These are phyloP conservation scores for Chaetomium fimeti DNA, from an alignment of 495 filamentous ascomycete genomes.

Conservation along the genomic window DNA sequence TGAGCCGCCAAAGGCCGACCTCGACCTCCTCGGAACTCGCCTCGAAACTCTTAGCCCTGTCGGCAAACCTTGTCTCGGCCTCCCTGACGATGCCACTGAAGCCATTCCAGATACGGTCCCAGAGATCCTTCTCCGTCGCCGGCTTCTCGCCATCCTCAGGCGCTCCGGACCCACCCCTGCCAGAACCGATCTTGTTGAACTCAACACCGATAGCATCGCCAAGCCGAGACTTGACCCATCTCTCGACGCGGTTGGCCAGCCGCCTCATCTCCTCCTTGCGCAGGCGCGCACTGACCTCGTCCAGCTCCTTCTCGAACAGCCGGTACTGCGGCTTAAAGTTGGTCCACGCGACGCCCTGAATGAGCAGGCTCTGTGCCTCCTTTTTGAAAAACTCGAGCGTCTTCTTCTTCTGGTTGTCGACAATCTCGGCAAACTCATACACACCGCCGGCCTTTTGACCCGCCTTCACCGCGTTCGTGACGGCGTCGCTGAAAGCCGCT, in stretches of 20 bases:
- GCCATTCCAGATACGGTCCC: slow-evolving; percentile 91
- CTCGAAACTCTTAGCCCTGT: slow-evolving; percentile 87
- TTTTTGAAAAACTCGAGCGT: slow-evolving; percentile 72
- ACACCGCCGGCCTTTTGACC: slow-evolving; percentile 84
- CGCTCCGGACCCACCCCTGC: slow-evolving; percentile 73
- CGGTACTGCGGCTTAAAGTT: slow-evolving; percentile 58
- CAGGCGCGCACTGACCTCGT: slow-evolving; percentile 76
- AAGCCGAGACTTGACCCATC: slow-evolving; percentile 85
- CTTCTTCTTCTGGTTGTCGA: slow-evolving; percentile 73
- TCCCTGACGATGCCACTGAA: slow-evolving; percentile 83
- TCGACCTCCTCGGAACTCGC: slow-evolving; percentile 88
- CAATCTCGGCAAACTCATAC: slow-evolving; percentile 95
- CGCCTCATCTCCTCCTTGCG: slow-evolving; percentile 94
- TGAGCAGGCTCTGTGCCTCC: slow-evolving; percentile 68
- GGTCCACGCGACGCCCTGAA: slow-evolving; percentile 79
- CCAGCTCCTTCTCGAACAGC: slow-evolving; percentile 73
- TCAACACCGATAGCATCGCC: slow-evolving; percentile 86
- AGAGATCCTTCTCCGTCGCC: slow-evolving; percentile 73
- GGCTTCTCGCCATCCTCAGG: slow-evolving; percentile 75
- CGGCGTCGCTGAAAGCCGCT: slow-evolving; percentile 80
- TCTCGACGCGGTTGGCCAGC: slow-evolving; percentile 82
- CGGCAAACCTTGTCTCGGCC: slow-evolving; percentile 79
- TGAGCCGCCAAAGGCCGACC: slow-evolving; percentile 86
- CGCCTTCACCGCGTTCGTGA: slow-evolving; percentile 69
- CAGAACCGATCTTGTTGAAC: slow-evolving; percentile 90